Evolutionary conservation across 805 yeast species (phyloP).

Genomic region (Sugiyamaella marilandica): DNA sequence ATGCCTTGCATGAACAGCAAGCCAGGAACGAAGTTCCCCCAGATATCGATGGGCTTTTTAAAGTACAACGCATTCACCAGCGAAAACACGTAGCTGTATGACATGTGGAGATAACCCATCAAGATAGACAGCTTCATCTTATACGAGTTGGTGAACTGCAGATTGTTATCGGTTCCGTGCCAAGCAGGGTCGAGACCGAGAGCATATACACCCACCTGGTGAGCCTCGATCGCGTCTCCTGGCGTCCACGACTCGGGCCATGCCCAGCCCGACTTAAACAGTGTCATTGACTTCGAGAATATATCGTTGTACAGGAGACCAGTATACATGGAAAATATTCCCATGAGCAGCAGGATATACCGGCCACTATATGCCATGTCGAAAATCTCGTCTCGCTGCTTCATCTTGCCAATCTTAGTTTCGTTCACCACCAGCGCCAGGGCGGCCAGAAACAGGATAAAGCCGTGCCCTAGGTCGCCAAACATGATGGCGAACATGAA

Average conservation of each 20-base stretch:
- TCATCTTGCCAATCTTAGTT: constrained; percentile 54
- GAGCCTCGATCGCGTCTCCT: constrained; percentile 68
- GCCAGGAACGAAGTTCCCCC: constrained; percentile 94
- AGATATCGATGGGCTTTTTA: constrained; percentile 68
- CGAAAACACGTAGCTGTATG: constrained; percentile 81
- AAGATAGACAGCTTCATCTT: constrained; percentile 94
- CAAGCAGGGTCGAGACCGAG: constrained; percentile 91
- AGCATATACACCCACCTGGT: constrained; percentile 62
- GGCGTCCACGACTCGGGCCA: constrained; percentile 75
- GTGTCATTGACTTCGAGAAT: constrained; percentile 84
- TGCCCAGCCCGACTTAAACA: constrained; percentile 86
- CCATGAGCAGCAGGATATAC: constrained; percentile 88
- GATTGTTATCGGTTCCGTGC: constrained; percentile 95
- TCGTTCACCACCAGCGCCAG: constrained; percentile 68
- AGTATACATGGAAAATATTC: constrained; percentile 89
- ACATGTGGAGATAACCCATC: constrained; percentile 94
- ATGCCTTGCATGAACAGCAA: constrained; percentile 92
- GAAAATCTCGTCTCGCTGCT: constrained; percentile 81
- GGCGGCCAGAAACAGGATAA: constrained; percentile 73
- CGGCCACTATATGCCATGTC: constrained; percentile 96
- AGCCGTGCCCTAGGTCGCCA: constrained; percentile 97
- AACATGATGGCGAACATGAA: constrained; percentile 99
- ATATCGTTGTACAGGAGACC: constrained; percentile 92
- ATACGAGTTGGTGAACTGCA: constrained; percentile 88
- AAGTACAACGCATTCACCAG: constrained; percentile 71